Base-by-base conservation (phyloP, 805 yeast species). In the Schwanniomyces yamadae region DNA sequence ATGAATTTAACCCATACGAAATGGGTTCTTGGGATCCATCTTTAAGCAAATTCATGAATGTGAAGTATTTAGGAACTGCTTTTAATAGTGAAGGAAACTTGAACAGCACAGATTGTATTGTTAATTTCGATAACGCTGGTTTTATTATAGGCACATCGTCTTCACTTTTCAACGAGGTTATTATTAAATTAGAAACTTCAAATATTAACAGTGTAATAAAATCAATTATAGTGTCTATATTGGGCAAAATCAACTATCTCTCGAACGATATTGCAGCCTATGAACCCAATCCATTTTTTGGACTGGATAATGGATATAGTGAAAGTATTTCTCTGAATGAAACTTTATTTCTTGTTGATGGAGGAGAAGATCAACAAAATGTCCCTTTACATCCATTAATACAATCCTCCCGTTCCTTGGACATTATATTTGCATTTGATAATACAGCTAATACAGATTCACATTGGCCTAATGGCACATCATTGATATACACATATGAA, bases 391-490 rank as follows among this genome's bases (percentile, higher is more conserved):
- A 60, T 38, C 73, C 73, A 8, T 56, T 67, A 41, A 56, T 67
- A 23, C 71, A 66, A 46, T 49, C 50, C 1, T 46, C 48, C 15
- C 52, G 73, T 39, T 48, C 45, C 5, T 52, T 66, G n/a, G 73
- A 68, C 34, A 61, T 65, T 14, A 61, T 68, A 13, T 65, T 68
- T 46, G 71, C 68, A 1, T 68, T 50, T 41, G 73, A 68, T 43
- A 66, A 64, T 45, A 61, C 69, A 3, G 67, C 63, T n/a, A 67
- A 63, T 37, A 64, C 71, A 0, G 39, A 47, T 6, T 39, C 44
- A n/a, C 50, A 50, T 37, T 67, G 73, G 73, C 73, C 73, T 17
- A 62, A 66, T 42, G 70, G 72, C n/a, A 49, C 68, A 1, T 61
- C 72, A 1, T 41, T 66, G 32, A 53, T 63, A 19, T 54, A 52